A percentile compares a stretch with the other conserved stretches of the same genome.
Conservation (phyloP, 225 moss, liverwort and hornwort genomes). For the Pseudoscleropodium purum region DNA sequence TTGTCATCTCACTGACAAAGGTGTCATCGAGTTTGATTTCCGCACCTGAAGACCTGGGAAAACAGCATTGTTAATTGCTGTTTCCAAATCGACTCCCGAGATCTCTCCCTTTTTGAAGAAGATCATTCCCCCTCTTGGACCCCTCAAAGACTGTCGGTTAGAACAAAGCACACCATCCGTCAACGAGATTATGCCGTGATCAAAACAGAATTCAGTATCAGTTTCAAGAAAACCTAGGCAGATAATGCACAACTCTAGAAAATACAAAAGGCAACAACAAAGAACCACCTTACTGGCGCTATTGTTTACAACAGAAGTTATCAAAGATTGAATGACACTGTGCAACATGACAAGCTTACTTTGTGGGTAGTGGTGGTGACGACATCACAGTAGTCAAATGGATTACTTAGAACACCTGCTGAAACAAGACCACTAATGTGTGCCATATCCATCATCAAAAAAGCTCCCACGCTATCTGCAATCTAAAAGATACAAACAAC, state of each 20-base stretch:
- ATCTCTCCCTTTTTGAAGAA: conserved; percentile 65
- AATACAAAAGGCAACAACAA: not conserved
- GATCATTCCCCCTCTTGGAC: conserved; percentile 91
- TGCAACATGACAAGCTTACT: conserved; percentile 23
- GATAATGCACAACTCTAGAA: not conserved
- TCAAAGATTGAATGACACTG: not conserved
- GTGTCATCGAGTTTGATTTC: not conserved
- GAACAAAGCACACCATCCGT: not conserved
- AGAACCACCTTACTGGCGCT: not conserved
- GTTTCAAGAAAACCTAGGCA: not conserved
- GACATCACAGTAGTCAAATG: conserved; percentile 67
- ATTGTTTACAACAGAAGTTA: not conserved
- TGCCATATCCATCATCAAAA: conserved; percentile 95
- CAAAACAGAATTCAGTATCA: not conserved
- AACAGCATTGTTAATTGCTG: conserved; percentile 70
- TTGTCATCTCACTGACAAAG: not conserved
- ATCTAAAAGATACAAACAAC: conserved; percentile 37
- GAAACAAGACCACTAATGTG: conserved; percentile 89
- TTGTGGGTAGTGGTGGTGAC: conserved; percentile 91
- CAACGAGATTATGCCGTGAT: not conserved
- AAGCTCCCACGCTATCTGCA: conserved; percentile 79
- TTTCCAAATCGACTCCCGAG: conserved; percentile 65
- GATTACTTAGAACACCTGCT: conserved; percentile 60
- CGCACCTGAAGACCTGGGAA: conserved; percentile 80
- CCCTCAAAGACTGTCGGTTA: conserved; percentile 55